phyloP scores from a whole-genome alignment of 2,329 filamentous ascomycete genomes.

The Colletotrichum sp. region DNA sequence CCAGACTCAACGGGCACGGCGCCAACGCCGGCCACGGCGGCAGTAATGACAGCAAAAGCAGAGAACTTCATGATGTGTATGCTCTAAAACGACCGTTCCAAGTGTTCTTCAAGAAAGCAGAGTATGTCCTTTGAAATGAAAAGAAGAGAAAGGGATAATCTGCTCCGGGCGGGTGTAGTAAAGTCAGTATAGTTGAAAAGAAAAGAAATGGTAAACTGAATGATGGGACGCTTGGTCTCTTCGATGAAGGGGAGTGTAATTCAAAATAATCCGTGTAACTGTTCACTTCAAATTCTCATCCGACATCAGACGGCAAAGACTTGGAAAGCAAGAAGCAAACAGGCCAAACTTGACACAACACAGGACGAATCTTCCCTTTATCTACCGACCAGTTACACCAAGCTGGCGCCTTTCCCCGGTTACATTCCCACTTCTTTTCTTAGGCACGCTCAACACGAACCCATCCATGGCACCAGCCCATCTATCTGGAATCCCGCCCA shows the following conservation, averaged over 20 bases:
- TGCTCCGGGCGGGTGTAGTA: neutral
- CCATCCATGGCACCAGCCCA: neutral
- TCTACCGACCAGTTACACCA: neutral
- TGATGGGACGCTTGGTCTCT: neutral
- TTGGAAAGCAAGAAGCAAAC: neutral
- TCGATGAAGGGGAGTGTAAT: neutral
- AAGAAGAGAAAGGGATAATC: neutral
- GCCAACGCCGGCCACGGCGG: neutral
- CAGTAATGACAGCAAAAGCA: neutral
- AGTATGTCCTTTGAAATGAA: neutral
- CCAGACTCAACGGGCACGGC: slow-evolving; percentile 7
- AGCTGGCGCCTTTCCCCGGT: neutral
- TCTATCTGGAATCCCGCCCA: neutral
- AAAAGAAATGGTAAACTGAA: neutral
- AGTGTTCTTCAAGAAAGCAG: neutral
- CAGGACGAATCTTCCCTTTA: neutral
- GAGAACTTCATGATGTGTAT: slow-evolving; percentile 9
- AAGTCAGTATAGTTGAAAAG: neutral
- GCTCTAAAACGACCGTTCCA: neutral
- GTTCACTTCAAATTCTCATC: neutral
- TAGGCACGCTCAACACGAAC: neutral
- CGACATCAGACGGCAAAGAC: neutral
- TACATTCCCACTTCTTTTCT: neutral
- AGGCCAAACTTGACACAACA: neutral
- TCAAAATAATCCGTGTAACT: neutral